These are phyloP conservation scores for Agaricus subrufescens DNA, from an alignment of 768 basidiomycete genomes.

Conservation along the genomic window DNA sequence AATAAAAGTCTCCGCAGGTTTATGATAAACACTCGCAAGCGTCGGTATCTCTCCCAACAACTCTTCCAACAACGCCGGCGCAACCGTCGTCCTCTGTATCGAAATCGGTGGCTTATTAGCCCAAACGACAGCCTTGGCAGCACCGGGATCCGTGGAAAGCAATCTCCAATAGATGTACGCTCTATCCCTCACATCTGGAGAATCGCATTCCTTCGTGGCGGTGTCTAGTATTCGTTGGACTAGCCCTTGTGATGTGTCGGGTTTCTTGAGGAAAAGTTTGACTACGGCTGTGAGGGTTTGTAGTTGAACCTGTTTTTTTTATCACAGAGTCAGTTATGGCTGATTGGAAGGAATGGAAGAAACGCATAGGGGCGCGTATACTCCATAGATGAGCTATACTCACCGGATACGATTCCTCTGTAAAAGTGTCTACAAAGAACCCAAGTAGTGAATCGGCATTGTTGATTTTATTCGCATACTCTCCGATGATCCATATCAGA, in stretches of 20 bases:
- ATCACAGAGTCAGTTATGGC: not conserved
- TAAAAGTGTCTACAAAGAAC: constrained; percentile 89
- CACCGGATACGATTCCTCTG: constrained; percentile 90
- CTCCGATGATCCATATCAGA: constrained; percentile 98
- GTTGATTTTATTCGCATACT: constrained; percentile 96
- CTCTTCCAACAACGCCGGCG: constrained; percentile 85
- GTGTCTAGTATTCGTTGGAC: constrained; percentile 91
- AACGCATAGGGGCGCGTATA: not conserved
- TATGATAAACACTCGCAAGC: constrained; percentile 95
- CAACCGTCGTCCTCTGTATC: constrained; percentile 85
- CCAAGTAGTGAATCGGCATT: constrained; percentile 92
- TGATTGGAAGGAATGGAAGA: not conserved
- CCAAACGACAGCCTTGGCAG: constrained; percentile 91
- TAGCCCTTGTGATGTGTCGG: constrained; percentile 86
- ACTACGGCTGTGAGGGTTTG: constrained; percentile 92
- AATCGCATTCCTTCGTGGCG: constrained; percentile 96
- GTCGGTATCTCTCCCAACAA: constrained; percentile 85
- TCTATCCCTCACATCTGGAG: constrained; percentile 92
- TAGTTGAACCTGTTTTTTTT: constrained; percentile 51
- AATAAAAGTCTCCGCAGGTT: constrained; percentile 93
- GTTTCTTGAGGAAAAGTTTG: constrained; percentile 93
- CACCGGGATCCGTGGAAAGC: constrained; percentile 89
- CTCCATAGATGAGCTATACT: constrained; percentile 16
- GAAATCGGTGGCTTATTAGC: constrained; percentile 92
- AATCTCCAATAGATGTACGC: constrained; percentile 99